phyloP scores from a whole-genome alignment of 805 yeast species.

The Tetrapisispora arboricola region DNA sequence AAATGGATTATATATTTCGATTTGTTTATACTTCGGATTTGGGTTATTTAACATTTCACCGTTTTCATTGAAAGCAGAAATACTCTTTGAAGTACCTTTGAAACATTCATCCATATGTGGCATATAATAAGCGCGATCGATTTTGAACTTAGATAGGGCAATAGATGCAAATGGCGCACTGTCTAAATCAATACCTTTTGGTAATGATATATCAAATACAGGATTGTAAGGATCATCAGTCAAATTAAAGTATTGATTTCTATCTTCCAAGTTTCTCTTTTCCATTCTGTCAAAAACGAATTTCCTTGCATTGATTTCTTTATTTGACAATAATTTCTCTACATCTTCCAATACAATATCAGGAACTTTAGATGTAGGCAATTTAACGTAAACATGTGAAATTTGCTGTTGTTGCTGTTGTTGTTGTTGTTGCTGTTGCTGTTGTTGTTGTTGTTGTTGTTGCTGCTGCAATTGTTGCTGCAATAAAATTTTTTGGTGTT shows the following conservation, averaged over 20 bases:
- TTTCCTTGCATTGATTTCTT: conserved; percentile 64
- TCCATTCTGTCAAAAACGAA: conserved; percentile 81
- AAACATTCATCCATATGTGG: conserved; percentile 24
- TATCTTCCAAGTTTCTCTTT: conserved; percentile 54
- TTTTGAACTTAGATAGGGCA: conserved; percentile 55
- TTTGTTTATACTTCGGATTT: conserved; percentile 19
- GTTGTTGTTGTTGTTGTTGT: conserved; percentile 12
- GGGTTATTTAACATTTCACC: conserved; percentile 24
- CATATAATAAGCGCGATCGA: conserved; percentile 46
- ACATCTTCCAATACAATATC: conserved; percentile 84
- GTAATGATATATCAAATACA: conserved; percentile 55
- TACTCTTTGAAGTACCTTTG: conserved; percentile 20
- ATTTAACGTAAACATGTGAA: conserved; percentile 68
- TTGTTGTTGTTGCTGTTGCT: conserved; percentile 14
- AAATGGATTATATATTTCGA: conserved; percentile 32
- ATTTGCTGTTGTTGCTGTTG: conserved; percentile 17
- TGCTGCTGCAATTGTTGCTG: conserved; percentile 12
- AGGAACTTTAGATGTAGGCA: conserved; percentile 87
- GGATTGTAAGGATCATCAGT: conserved; percentile 86
- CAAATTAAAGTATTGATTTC: conserved; percentile 68
- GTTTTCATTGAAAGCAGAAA: conserved; percentile 17
- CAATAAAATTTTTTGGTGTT: conserved; percentile 12
- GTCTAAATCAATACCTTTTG: conserved; percentile 41
- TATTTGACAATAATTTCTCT: conserved; percentile 59
- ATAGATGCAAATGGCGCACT: conserved; percentile 78